These are phyloP conservation scores for Curvularia verruculosa DNA, from an alignment of 2,329 filamentous ascomycete species.

Conservation along the genomic window DNA sequence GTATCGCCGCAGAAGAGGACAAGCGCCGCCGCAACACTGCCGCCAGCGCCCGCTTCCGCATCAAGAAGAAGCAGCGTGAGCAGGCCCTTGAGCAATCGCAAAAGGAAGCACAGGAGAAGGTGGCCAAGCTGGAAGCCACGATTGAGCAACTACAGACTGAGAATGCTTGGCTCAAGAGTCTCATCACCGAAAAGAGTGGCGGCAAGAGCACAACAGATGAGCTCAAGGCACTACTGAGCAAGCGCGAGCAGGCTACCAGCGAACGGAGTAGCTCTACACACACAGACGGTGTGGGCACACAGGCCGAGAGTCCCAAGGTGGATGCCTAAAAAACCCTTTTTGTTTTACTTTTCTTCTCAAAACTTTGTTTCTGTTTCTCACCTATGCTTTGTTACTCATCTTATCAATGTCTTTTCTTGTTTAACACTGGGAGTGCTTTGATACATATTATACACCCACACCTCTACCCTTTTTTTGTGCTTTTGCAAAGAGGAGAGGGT, in stretches of 20 bases:
- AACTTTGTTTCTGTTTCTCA: conserved; percentile 3
- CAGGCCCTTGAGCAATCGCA: conserved; percentile 58
- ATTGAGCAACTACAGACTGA: conserved; percentile 59
- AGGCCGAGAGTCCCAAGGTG: conserved; percentile 37
- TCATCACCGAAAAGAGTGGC: conserved; percentile 59
- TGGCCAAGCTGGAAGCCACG: conserved; percentile 52
- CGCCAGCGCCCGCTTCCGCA: conserved; percentile 59
- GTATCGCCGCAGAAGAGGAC: conserved; percentile 58
- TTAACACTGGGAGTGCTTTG: background rate
- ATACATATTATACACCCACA: too few relatives aligned
- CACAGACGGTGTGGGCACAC: conserved; percentile 49
- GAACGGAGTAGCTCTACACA: conserved; percentile 46
- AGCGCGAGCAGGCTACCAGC: conserved; percentile 40
- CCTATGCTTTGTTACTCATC: background rate
- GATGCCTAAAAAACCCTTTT: conserved; percentile 37
- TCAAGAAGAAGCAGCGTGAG: conserved; percentile 63
- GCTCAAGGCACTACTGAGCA: conserved; percentile 42
- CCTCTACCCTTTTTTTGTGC: background rate
- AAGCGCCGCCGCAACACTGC: conserved; percentile 61
- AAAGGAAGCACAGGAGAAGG: conserved; percentile 59
- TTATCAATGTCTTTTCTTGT: background rate
- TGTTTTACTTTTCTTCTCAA: conserved; percentile 4
- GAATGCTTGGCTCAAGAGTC: conserved; percentile 59
- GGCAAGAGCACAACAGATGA: conserved; percentile 42
- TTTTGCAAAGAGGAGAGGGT: background rate